Percentiles rank a stretch among this genome's conserved stretches.
phyloP scores from a whole-genome alignment of 352 stramenopile genomes.

The Phytophthora ramorum region DNA sequence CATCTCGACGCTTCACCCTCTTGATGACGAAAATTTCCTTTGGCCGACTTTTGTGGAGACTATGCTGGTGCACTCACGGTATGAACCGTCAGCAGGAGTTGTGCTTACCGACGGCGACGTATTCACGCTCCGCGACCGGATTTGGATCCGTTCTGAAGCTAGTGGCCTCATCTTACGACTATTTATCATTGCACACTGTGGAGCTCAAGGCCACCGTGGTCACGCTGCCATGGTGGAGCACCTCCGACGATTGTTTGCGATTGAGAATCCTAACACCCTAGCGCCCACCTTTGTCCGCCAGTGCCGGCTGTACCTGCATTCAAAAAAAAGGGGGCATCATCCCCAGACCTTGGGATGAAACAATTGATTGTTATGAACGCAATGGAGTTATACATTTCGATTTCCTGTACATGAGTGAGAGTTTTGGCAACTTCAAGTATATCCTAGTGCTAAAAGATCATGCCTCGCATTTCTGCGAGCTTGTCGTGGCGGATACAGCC shows the following conservation, averaged over 20 bases:
- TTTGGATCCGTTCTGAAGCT: background rate
- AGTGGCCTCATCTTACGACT: background rate
- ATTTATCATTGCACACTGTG: conserved; percentile 13
- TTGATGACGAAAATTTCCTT: conserved; percentile 11
- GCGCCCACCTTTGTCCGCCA: too few relatives aligned
- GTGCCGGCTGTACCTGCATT: too few relatives aligned
- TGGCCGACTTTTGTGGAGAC: background rate
- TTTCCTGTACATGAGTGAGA: conserved; percentile 5
- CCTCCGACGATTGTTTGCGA: background rate
- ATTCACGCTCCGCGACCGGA: too few relatives aligned
- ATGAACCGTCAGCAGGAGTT: background rate
- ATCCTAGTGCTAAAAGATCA: too few relatives aligned
- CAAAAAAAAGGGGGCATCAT: too few relatives aligned
- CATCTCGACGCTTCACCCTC: too few relatives aligned
- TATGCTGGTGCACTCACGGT: background rate
- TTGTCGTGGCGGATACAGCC: too few relatives aligned
- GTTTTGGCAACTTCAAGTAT: too few relatives aligned
- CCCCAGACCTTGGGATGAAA: too few relatives aligned
- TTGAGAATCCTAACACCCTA: too few relatives aligned
- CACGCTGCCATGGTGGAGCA: background rate
- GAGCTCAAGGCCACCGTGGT: background rate
- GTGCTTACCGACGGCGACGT: background rate
- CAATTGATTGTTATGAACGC: background rate
- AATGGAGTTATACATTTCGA: conserved; percentile 9
- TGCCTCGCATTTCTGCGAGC: too few relatives aligned